A percentile compares a stretch with the other conserved stretches of the same genome.
Conservation (phyloP, 208 protist species). For the Acanthamoeba triangularis region DNA sequence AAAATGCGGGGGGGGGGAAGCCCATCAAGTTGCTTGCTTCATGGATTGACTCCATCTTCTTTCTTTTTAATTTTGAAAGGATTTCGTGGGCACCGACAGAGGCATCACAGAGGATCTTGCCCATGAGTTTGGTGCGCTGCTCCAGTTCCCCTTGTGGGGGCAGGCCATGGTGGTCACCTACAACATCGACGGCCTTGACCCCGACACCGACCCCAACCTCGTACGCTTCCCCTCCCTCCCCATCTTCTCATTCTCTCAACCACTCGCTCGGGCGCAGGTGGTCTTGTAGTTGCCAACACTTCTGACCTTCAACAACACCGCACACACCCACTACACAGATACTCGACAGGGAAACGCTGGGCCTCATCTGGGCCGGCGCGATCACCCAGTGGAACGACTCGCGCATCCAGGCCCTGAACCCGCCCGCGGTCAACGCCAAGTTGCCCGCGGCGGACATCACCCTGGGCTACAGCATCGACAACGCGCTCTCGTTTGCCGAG, state of each 20-base stretch:
- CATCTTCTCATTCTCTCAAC: neutral
- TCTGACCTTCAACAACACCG: too few species aligned
- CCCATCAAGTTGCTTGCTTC: too few species aligned
- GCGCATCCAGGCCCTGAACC: conserved; percentile 22
- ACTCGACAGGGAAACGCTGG: conserved; percentile 45
- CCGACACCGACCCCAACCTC: neutral
- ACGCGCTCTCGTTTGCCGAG: neutral
- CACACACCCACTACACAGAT: too few species aligned
- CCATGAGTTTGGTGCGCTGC: neutral
- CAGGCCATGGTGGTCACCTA: conserved; percentile 16
- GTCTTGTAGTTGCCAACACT: neutral
- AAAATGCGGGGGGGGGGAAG: too few species aligned
- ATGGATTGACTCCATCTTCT: too few species aligned
- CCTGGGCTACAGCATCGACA: neutral
- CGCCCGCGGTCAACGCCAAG: neutral
- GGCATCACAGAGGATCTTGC: neutral
- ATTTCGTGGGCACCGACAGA: neutral
- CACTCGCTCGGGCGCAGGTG: too few species aligned
- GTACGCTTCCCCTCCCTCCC: neutral
- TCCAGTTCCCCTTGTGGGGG: neutral
- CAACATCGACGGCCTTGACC: neutral
- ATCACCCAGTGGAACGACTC: conserved; percentile 29
- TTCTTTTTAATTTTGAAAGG: neutral
- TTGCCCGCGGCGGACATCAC: neutral
- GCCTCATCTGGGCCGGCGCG: conserved; percentile 19